Base-by-base conservation (phyloP, 306 rosid species). In the Canavalia ensiformis region DNA sequence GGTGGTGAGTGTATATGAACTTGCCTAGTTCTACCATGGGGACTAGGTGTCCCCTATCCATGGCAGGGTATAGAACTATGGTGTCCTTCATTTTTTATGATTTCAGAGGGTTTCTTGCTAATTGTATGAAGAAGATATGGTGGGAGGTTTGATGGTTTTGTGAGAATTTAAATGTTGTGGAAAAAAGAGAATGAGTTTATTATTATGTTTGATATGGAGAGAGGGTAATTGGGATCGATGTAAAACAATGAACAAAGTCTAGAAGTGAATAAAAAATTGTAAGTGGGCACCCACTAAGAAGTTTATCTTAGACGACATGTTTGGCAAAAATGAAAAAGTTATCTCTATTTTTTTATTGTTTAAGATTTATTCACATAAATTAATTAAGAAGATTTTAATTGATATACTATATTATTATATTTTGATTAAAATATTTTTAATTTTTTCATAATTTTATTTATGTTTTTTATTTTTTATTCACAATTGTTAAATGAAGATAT, bases 1-100 rank as follows among this genome's bases (percentile, higher is more conserved):
- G 31, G 66, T 39, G 74, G 71, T 35, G 73, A 11, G 76, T 41
- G 2, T 72, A 58, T 31, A 88, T 72, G 81, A 85, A 33, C 44
- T 73, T 83, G 58, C 82, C 88, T 0, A 88, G 62, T 70, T 88
- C 89, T 9, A 83, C 86, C 86, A 88, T 85, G 51, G 91, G 70
- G 28, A 85, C 73, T 56, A 88, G 25, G 72, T 85, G 91, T 11
- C 83, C 77, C 54, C 62, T 57, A 10, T 79, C 84, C 9, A 80
- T 80, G 1, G 65, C 51, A 8, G 91, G 89, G 68, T 85, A 85
- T 3, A 88, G 69, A 83, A 88, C 80, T 29, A 85, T 57, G 4
- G 72, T 78, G 7, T 55, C 62, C 4, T 83, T 70, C 81, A 78
- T 83, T 42, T 34, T 30, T 71, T 68, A 4, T 58, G 35, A 6